Conservation (phyloP, 306 rosid genomes). For the Acacia crassicarpa region DNA sequence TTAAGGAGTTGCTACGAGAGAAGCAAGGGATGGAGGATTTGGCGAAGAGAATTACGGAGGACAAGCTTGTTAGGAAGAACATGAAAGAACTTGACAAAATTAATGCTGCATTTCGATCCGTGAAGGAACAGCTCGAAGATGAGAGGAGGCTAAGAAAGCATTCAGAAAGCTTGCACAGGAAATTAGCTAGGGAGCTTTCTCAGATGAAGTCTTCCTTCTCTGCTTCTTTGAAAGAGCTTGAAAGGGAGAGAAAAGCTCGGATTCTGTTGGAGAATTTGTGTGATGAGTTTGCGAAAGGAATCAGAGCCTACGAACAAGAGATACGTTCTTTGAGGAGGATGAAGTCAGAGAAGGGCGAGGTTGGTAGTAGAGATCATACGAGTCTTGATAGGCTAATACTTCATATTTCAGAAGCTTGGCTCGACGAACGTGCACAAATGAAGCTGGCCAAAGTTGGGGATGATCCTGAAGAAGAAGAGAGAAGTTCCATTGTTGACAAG, state of each 20-base stretch:
- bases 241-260: conserved; percentile 72
- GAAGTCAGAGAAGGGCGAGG: conserved; percentile 45
- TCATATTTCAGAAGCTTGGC: conserved; percentile 88
- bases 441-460: conserved; percentile 40
- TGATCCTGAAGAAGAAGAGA: conserved; percentile 36
- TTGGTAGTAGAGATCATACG: conserved; percentile 22
- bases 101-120: conserved; percentile 45
- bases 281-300: conserved; percentile 82
- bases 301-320: conserved; percentile 66
- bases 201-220: conserved; percentile 59
- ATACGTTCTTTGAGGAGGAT: conserved; percentile 42
- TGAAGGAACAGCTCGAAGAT: conserved; percentile 58
- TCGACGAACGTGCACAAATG: conserved; percentile 82
- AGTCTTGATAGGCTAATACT: conserved; percentile 55
- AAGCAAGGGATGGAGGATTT: conserved; percentile 53
- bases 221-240: conserved; percentile 58
- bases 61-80: conserved; percentile 44
- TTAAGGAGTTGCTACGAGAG: conserved; percentile 53
- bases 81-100: conserved; percentile 36
- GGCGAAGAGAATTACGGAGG: conserved; percentile 41
- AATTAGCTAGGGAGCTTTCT: conserved; percentile 61
- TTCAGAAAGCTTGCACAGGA: conserved; percentile 64
- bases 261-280: conserved; percentile 73
- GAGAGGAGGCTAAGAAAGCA: conserved; percentile 67
- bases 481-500: conserved; percentile 65